phyloP scores from a whole-genome alignment of 495 filamentous ascomycete genomes.

The Hypoxylon crocopeplum region DNA sequence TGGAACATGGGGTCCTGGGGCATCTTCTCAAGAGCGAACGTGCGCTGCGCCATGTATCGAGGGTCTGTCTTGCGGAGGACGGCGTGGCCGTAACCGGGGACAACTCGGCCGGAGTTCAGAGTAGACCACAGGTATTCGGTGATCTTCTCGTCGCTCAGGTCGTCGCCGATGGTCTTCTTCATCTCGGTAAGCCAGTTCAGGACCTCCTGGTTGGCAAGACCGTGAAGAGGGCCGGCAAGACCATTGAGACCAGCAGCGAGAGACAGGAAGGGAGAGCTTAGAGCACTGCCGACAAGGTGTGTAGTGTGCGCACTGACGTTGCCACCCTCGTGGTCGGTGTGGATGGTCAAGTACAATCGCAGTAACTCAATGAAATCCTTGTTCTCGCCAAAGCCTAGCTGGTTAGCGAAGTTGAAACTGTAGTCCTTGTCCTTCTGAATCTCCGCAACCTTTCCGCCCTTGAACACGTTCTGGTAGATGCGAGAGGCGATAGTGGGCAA shows the following conservation, averaged over 20 bases:
- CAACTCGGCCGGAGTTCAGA: conserved; percentile 91
- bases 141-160: conserved; percentile 93
- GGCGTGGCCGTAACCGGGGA: conserved; percentile 97
- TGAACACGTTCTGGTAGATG: conserved; percentile 99
- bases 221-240: conserved; percentile 96
- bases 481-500: conserved; percentile 95
- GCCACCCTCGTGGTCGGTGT: conserved; percentile 98
- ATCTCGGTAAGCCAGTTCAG: conserved; percentile 98
- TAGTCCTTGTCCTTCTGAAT: conserved; percentile 99
- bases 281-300: conserved; percentile 94
- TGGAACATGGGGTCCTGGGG: conserved; percentile 99
- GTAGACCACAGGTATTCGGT: conserved; percentile 98
- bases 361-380: conserved; percentile 97
- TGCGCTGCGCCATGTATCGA: conserved; percentile 95
- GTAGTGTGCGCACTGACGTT: conserved; percentile 99
- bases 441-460: conserved; percentile 95
- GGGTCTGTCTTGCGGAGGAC: conserved; percentile 99
- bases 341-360: conserved; percentile 98
- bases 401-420: conserved; percentile 97
- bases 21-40: conserved; percentile 88
- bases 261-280: conserved; percentile 97
- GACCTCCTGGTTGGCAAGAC: conserved; percentile 99
- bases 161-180: conserved; percentile 94
- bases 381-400: conserved; percentile 94
- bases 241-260: conserved; percentile 96